These are phyloP conservation scores for Hypoxylon subgilvum DNA, from an alignment of 495 filamentous ascomycete genomes.

Conservation along the genomic window DNA sequence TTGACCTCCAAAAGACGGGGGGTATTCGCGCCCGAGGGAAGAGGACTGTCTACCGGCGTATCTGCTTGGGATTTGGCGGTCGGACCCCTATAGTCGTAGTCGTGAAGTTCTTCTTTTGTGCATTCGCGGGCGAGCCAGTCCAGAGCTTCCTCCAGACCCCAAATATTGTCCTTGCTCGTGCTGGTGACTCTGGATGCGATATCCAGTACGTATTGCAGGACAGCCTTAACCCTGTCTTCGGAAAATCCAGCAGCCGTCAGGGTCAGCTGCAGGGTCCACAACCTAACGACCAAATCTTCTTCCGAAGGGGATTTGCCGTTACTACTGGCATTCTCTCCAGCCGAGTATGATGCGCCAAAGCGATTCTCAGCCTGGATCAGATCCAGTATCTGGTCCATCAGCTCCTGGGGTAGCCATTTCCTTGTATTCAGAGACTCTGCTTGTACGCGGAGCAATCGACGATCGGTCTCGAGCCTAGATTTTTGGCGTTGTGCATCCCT, in stretches of 20 bases:
- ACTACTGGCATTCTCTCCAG: slow-evolving; percentile 44
- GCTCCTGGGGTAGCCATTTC: slow-evolving; percentile 79
- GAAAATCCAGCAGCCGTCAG: slow-evolving; percentile 72
- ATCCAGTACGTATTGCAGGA: slow-evolving; percentile 67
- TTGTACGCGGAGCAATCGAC: slow-evolving; percentile 75
- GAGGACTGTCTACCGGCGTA: slow-evolving; percentile 53
- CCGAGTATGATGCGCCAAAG: slow-evolving; percentile 53
- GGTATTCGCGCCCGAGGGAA: slow-evolving; percentile 55
- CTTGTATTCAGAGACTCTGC: slow-evolving; percentile 69
- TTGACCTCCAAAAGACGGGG: slow-evolving; percentile 50
- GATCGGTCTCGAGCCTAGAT: slow-evolving; percentile 76
- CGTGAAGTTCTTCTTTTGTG: slow-evolving; percentile 68
- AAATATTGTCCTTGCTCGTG: slow-evolving; percentile 68
- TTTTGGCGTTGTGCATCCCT: slow-evolving; percentile 72
- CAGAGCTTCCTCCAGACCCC: slow-evolving; percentile 84
- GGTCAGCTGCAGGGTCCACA: slow-evolving; percentile 80
- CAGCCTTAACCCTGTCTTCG: slow-evolving; percentile 64
- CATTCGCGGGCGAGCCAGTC: slow-evolving; percentile 84
- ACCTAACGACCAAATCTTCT: slow-evolving; percentile 73
- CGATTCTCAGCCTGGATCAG: slow-evolving; percentile 60
- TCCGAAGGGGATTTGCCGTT: slow-evolving; percentile 59
- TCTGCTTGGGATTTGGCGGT: slow-evolving; percentile 48
- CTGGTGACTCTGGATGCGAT: slow-evolving; percentile 58
- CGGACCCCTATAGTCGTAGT: slow-evolving; percentile 62
- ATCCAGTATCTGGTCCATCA: slow-evolving; percentile 76